phyloP scores from a whole-genome alignment of 352 stramenopile species.

The Globisporangium nunn region DNA sequence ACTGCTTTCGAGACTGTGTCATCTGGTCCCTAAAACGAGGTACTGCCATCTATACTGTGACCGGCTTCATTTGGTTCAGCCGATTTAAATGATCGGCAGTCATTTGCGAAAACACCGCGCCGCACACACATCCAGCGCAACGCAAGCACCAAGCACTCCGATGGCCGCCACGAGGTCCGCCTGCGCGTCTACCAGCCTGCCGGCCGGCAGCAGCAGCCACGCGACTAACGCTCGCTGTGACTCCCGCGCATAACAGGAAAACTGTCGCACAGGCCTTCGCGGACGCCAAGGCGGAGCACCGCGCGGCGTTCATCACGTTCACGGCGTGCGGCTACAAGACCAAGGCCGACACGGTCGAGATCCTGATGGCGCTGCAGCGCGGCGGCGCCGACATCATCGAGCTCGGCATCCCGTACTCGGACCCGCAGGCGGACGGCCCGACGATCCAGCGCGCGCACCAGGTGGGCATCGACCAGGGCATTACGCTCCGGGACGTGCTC shows the following conservation, averaged over 20 bases:
- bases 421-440: conserved; percentile 97
- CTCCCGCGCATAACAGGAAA: conserved; percentile 21
- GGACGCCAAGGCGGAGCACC: conserved; percentile 55
- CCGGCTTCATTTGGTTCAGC: too few relatives aligned
- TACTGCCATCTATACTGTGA: too few relatives aligned
- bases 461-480: conserved; percentile 92
- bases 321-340: conserved; percentile 94
- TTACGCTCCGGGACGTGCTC: conserved; percentile 91
- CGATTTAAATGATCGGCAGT: too few relatives aligned
- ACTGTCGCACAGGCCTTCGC: conserved; percentile 62
- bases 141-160: background rate
- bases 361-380: conserved; percentile 94
- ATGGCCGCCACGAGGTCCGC: too few relatives aligned
- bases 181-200: background rate
- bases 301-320: conserved; percentile 95
- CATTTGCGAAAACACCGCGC: background rate
- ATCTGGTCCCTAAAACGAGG: too few relatives aligned
- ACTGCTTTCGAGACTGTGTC: too few relatives aligned
- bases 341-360: conserved; percentile 92
- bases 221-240: too few relatives aligned
- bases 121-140: background rate
- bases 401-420: conserved; percentile 97
- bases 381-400: conserved; percentile 96
- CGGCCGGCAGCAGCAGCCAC: background rate
- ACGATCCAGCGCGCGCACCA: conserved; percentile 95